Base-by-base conservation (phyloP, 208 protist genomes). In the Trypanosomatidae sp. region DNA sequence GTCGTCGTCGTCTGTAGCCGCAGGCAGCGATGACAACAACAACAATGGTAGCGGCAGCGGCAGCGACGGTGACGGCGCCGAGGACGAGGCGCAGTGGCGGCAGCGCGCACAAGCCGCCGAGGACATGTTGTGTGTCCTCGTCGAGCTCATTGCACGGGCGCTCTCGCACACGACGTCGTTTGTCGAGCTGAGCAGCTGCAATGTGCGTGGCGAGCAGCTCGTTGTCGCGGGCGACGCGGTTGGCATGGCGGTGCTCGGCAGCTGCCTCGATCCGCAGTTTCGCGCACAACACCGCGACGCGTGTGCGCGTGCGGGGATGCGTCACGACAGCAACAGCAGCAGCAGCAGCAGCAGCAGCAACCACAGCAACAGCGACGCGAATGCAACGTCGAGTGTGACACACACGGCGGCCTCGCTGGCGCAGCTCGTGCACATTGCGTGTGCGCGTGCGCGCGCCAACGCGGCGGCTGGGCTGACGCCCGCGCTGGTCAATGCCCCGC, bases 221-320 rank as follows among this genome's bases (percentile, higher is more conserved):
- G 68, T 94, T 5, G 80, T 90, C 4, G 75, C 75, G 6, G 85
- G 85, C 10, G 85, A 94, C 48, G 23, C 44, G 0, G 70, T 87
- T 8, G 85, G 48, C 0, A 26, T 94, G 16, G 58, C 77, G 1
- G 78, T 74, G 11, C 54, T 94, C 13, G 85, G 85, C 19, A 90
- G 88, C 39, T 88, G 77, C 49, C 57, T 94, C 0, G 85, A 94
- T 53, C 80, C 85, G 10, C 85, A 90, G 24, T 94, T 85, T 56
- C 65, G 85, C 13, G 74, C 77, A 6, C 82, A 74, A 35, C 74
- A 66, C 38, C 39, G 49, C 0, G 37, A 38, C n/a, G 43, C 28
- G 0, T 23, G 53, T 11, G 40, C 66, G 18, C 35, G 72, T n/a
- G 51, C 71, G 44, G 32, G 53, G 33, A 49, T n/a, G n/a, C n/a